Percentiles rank a stretch among this genome's conserved stretches.
phyloP scores from a whole-genome alignment of 768 basidiomycete species.

The Austroboletus festivus region DNA sequence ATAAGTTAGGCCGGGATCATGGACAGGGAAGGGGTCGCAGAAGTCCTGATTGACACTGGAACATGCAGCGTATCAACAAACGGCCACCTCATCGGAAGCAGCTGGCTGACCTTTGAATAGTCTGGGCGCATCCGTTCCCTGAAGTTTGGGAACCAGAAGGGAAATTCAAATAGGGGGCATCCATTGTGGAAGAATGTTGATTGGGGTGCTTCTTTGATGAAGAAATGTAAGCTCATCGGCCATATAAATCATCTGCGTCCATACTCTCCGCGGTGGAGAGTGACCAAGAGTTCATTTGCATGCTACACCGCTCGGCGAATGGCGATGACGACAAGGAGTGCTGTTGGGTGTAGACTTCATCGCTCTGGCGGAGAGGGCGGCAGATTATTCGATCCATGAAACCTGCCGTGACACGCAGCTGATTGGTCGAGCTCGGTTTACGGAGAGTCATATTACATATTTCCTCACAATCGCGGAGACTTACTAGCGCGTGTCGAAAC shows the following conservation, averaged over 20 bases:
- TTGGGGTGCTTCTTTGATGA: conserved; percentile 22
- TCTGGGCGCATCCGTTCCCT: not conserved
- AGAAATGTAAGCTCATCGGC: conserved; percentile 11
- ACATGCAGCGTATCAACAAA: conserved; percentile 7
- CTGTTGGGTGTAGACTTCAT: conserved; percentile 19
- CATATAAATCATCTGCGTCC: conserved; percentile 20
- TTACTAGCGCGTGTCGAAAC: conserved; percentile 20
- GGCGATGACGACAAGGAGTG: conserved; percentile 24
- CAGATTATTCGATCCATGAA: conserved; percentile 19
- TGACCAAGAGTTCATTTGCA: conserved; percentile 21
- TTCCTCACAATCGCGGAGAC: conserved; percentile 21
- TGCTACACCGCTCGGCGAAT: conserved; percentile 17
- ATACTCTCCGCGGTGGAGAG: conserved; percentile 13
- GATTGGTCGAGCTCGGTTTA: conserved; percentile 20
- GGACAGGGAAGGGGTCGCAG: not conserved
- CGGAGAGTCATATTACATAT: conserved; percentile 29
- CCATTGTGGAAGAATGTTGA: conserved; percentile 18
- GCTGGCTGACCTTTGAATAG: conserved; percentile 14
- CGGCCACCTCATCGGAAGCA: conserved; percentile 2
- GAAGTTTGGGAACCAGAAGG: conserved; percentile 1
- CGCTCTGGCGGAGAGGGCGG: conserved; percentile 21
- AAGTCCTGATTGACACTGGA: conserved; percentile 11
- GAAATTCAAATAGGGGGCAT: conserved; percentile 11
- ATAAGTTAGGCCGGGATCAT: not conserved
- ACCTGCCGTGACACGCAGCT: conserved; percentile 21